These are phyloP conservation scores for Epichloe bromicola DNA, from an alignment of 2,329 filamentous ascomycete genomes.

Conservation along the genomic window DNA sequence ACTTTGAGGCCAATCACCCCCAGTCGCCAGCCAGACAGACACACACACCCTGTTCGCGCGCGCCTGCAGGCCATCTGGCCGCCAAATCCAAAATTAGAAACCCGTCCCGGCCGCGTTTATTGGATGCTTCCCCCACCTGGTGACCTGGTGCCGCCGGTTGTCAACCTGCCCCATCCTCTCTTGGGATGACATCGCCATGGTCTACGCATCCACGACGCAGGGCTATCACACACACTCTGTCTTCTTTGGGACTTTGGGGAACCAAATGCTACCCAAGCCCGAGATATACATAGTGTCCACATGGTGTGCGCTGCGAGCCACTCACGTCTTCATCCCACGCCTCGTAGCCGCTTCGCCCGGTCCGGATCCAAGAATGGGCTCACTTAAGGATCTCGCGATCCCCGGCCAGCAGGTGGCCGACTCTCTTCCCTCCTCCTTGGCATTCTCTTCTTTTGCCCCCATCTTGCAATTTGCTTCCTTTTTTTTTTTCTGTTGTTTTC, in stretches of 20 bases:
- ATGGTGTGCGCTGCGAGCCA: constrained; percentile 11
- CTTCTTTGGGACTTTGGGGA: background rate
- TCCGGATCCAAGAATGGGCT: constrained; percentile 5
- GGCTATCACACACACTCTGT: constrained; percentile 1
- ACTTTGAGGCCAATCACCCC: constrained; percentile 10
- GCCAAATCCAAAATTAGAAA: constrained; percentile 24
- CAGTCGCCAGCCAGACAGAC: constrained; percentile 3
- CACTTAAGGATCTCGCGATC: constrained; percentile 16
- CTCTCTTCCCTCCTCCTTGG: constrained; percentile 16
- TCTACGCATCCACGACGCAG: background rate
- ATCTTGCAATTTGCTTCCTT: constrained; percentile 7
- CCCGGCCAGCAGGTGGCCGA: constrained; percentile 14
- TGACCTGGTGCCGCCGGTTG: too few relatives aligned
- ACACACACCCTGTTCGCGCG: constrained; percentile 22
- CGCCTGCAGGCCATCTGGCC: constrained; percentile 19
- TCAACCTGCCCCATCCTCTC: background rate
- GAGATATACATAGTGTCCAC: constrained; percentile 5
- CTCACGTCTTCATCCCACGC: constrained; percentile 13
- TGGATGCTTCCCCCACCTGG: constrained; percentile 13
- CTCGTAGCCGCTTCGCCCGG: constrained; percentile 15
- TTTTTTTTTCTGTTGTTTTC: constrained; percentile 10
- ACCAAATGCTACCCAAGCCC: constrained; percentile 3
- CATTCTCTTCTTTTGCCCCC: constrained; percentile 23
- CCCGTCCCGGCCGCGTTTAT: constrained; percentile 14
- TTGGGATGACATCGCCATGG: background rate